Base-by-base conservation (phyloP, 805 yeast genomes). In the Wickerhamomyces chaumierensis region DNA sequence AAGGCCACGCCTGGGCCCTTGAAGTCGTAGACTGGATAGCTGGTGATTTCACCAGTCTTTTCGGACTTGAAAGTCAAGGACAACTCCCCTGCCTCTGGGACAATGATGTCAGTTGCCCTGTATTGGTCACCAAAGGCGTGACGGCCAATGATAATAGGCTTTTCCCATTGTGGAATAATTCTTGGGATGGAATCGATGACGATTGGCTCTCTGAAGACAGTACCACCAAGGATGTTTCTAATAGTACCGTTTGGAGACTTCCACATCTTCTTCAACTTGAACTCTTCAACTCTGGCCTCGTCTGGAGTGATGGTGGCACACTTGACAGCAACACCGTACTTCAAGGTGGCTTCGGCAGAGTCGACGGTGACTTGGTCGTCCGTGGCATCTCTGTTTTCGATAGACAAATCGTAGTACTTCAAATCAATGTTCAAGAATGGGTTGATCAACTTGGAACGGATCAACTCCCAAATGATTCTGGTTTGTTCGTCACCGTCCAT, bases 291-390 rank as follows among this genome's bases (percentile, higher is more conserved):
- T 55, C 97, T 78, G 36, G 85, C 92, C 67, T 90, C 97, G 58
- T 85, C 95, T 7, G 97, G 96, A n/a, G 97, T 90, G 60, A 90
- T 90, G 38, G 97, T 90, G 41, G 97, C 97, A 68, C 97, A 90
- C 67, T 90, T 90, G 51, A 90, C 85, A 23, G 95, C 97, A 41
- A 90, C 97, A 39, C 85, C 83, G 61, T 85, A 81, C 62, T 87
- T 74, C 60, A 78, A 66, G 50, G 86, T 88, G 38, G 97, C 97
- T 37, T 79, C 66, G 18, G 96, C 96, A 11, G 95, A 83, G 39
- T 90, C 96, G 28, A 71, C 57, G 16, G 97, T 90, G 48, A 90
- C 90, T 63, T 83, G 61, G 61, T 90, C 97, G 52, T 85, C 70
- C 15, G 97, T 90, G 51, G 73, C 60, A 62, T 90, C 96, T 58